Percentiles rank a stretch among this genome's conserved stretches.
Conservation (phyloP, 1,284 basidiomycete species). For the Sanghuangporus baumii region DNA sequence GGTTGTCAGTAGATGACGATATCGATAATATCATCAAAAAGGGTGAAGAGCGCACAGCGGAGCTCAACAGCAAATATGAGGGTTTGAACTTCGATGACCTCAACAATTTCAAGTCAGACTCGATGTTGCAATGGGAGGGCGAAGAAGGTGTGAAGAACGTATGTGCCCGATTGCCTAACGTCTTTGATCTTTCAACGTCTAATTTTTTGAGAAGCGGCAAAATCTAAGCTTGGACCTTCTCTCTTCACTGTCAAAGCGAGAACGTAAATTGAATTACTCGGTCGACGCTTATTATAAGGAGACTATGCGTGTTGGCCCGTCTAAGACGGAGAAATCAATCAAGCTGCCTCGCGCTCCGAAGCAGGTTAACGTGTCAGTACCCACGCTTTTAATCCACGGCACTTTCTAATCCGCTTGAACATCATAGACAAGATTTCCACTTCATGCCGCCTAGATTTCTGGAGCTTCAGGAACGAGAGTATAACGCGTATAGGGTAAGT, state of each 20-base stretch:
- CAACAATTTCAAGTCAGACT: slow-evolving; percentile 95
- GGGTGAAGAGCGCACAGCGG: slow-evolving; percentile 89
- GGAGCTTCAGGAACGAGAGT: slow-evolving; percentile 85
- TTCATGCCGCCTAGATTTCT: slow-evolving; percentile 87
- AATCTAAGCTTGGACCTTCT: slow-evolving; percentile 76
- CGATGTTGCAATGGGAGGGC: slow-evolving; percentile 91
- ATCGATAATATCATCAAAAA: slow-evolving; percentile 91
- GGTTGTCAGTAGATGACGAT: slow-evolving; percentile 83
- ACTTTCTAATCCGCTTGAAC: neutral
- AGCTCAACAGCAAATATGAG: slow-evolving; percentile 91
- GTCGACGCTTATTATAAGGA: slow-evolving; percentile 95
- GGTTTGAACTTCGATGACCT: slow-evolving; percentile 91
- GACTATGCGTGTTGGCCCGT: slow-evolving; percentile 74
- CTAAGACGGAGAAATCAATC: slow-evolving; percentile 78
- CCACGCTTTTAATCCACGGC: neutral
- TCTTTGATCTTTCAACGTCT: slow-evolving; percentile 1
- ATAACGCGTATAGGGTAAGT: slow-evolving; percentile 72
- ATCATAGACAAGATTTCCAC: slow-evolving; percentile 87
- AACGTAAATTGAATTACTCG: slow-evolving; percentile 94
- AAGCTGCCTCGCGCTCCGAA: slow-evolving; percentile 88
- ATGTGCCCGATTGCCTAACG: slow-evolving; percentile 9
- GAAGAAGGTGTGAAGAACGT: slow-evolving; percentile 53
- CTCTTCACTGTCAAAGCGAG: slow-evolving; percentile 91
- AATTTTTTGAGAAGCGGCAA: slow-evolving; percentile 48
- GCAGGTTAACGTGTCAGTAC: slow-evolving; percentile 72